These are phyloP conservation scores for Komagataella kurtzmanii DNA, from an alignment of 805 yeast genomes.

Conservation along the genomic window DNA sequence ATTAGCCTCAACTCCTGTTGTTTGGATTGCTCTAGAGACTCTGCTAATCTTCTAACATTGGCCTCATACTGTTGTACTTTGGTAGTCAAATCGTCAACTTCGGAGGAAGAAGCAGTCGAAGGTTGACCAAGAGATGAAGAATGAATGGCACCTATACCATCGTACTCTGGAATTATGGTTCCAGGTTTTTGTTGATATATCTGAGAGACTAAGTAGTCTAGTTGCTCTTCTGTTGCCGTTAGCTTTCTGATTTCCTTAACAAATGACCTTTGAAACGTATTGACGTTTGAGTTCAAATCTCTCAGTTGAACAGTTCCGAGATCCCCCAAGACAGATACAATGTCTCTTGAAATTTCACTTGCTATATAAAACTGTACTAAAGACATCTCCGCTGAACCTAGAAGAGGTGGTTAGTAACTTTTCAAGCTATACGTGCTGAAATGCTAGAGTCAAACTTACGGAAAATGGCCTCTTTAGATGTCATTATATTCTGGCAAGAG, in stretches of 20 bases:
- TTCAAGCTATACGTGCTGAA: neutral
- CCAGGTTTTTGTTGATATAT: conserved; percentile 26
- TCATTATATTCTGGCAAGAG: neutral
- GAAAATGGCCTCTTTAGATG: conserved; percentile 7
- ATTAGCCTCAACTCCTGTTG: conserved; percentile 42
- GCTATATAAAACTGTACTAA: conserved; percentile 86
- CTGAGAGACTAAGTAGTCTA: conserved; percentile 37
- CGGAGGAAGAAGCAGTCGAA: conserved; percentile 27
- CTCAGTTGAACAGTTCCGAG: conserved; percentile 79
- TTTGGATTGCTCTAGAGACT: conserved; percentile 49
- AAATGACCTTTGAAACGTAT: conserved; percentile 80
- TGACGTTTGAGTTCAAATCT: conserved; percentile 71
- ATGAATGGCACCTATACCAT: conserved; percentile 1
- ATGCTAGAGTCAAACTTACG: conserved; percentile 5
- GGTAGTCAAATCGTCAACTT: conserved; percentile 57
- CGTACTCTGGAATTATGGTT: conserved; percentile 1
- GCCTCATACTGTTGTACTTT: conserved; percentile 54
- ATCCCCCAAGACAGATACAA: conserved; percentile 78
- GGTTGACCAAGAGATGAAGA: neutral
- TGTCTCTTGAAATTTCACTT: conserved; percentile 77
- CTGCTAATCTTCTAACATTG: conserved; percentile 57
- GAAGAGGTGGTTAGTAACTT: neutral
- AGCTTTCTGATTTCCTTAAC: conserved; percentile 76
- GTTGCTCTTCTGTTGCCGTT: conserved; percentile 80
- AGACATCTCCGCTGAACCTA: conserved; percentile 94